phyloP scores from a whole-genome alignment of 768 basidiomycete genomes.

The Hebeloma cylindrosporum region DNA sequence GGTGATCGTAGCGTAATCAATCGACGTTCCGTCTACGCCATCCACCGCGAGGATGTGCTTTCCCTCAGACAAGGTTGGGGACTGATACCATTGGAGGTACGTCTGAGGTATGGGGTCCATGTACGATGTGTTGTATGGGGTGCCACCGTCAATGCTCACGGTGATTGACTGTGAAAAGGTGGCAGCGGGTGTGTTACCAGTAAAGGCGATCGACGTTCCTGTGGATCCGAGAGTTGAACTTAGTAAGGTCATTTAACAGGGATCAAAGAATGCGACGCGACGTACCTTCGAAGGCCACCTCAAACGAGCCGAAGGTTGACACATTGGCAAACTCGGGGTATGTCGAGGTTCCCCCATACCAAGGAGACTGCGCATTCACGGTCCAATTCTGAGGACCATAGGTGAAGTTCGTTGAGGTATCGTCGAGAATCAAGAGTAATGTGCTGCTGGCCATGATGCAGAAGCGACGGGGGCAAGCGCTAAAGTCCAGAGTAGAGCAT shows the following conservation, averaged over 20 bases:
- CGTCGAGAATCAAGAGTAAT: no score
- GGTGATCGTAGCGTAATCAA: conserved; percentile 23
- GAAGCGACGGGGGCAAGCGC: no score
- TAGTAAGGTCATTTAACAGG: no score
- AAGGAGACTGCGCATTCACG: no score
- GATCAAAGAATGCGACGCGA: no score
- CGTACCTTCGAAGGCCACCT: no score
- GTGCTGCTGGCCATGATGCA: no score
- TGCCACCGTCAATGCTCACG: conserved; percentile 22
- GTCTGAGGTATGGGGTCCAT: conserved; percentile 14
- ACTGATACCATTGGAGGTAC: conserved; percentile 26
- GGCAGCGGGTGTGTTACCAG: conserved; percentile 11
- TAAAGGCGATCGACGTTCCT: conserved; percentile 15
- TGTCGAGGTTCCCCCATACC: no score
- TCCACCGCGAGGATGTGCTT: conserved; percentile 20
- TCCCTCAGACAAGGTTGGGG: conserved; percentile 19
- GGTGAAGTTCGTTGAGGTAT: no score
- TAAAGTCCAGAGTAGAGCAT: no score
- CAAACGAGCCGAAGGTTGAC: conserved; percentile 1
- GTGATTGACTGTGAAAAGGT: conserved; percentile 12
- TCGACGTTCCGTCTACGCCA: conserved; percentile 19
- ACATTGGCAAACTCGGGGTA: background rate
- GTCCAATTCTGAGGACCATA: no score
- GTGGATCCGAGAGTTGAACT: no score
- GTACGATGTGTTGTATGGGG: conserved; percentile 12